Percentiles rank a stretch among this genome's conserved stretches.
Conservation (phyloP, 1,284 basidiomycete species). For the Fomes fomentarius region DNA sequence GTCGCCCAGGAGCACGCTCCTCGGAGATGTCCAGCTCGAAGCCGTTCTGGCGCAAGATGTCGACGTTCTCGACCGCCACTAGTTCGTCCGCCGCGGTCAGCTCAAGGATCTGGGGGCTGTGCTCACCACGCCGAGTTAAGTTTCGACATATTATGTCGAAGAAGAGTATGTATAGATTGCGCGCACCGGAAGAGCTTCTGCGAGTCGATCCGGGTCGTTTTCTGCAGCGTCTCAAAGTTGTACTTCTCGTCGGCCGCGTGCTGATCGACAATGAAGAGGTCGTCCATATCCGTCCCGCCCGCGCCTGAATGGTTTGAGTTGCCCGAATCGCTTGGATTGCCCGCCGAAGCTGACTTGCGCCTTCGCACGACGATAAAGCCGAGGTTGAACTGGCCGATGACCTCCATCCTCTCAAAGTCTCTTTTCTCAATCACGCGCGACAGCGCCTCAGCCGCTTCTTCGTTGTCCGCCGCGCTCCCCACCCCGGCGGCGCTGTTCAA, state of each 20-base stretch:
- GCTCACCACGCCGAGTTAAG: not conserved
- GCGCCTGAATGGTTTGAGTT: too few species aligned
- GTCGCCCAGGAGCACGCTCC: slow-evolving; percentile 50
- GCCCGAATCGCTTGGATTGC: too few species aligned
- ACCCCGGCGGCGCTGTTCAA: slow-evolving; percentile 59
- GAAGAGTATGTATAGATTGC: slow-evolving; percentile 14
- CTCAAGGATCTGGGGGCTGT: slow-evolving; percentile 79
- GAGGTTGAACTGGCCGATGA: slow-evolving; percentile 95
- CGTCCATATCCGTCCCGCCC: slow-evolving; percentile 58
- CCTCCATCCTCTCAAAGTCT: slow-evolving; percentile 86
- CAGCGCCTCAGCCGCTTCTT: slow-evolving; percentile 72
- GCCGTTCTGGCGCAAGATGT: slow-evolving; percentile 83
- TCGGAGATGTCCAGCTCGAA: slow-evolving; percentile 76
- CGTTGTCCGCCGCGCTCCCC: slow-evolving; percentile 56
- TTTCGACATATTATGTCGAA: not conserved
- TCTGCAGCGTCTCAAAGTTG: slow-evolving; percentile 95
- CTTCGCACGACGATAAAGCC: slow-evolving; percentile 93
- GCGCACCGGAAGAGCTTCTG: slow-evolving; percentile 83
- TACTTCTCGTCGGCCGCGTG: slow-evolving; percentile 96
- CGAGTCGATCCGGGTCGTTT: slow-evolving; percentile 84
- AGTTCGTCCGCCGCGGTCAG: slow-evolving; percentile 92
- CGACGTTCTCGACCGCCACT: slow-evolving; percentile 84
- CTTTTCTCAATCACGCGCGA: slow-evolving; percentile 86
- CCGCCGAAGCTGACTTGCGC: slow-evolving; percentile 31
- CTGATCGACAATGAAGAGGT: slow-evolving; percentile 94